Evolutionary conservation across 2,329 filamentous ascomycete genomes (phyloP), one percentile per base, ranked within the genome.

Genomic region (Claviceps cyperi): DNA sequence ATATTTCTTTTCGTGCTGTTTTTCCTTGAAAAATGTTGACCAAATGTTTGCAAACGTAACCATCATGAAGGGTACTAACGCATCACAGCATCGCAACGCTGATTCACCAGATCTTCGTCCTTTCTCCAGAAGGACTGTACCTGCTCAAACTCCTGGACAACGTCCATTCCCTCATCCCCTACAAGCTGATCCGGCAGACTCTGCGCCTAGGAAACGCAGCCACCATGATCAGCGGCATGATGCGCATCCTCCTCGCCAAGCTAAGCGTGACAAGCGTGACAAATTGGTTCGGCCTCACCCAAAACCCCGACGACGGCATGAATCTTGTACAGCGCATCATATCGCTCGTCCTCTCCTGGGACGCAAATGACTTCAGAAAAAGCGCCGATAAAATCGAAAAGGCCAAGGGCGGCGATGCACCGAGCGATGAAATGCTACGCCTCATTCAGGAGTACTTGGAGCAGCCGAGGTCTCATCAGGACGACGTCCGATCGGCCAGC

Each of bases 251-350:
- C 15, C 72, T 92, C 14, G 81, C 85, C n/a, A 92, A 92, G 66
- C 69, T 89, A 51, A 85, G 83, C 55, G 71, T 91, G 4, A 80
- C 79, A 1, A 80, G 80, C 7, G 66, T 91, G 47, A 87, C 86
- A 4, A 90, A 89, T 61, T 91, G 83, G 83, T 75, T 90, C 11
- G 85, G 86, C 0, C 62, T 87, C 39, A 89, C 83, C 0, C 76
- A 77, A 45, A 79, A 78, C 45, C 77, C 81, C 0, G 80, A 87
- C 54, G 84, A 89, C 56, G 86, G 86, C 45, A 86, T 87, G 83
- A 92, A 90, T 60, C 63, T 91, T 8, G 64, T 92, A 55, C 86
- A 91, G 64, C 69, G 82, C 43, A 89, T 92, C 54, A 80, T 91
- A 21, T 84, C 80, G 0, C 76, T 84, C 4, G 80, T 88, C 0